Base-by-base conservation (phyloP, 2,329 filamentous ascomycete genomes). In the Arthrobotrys entomopaga region DNA sequence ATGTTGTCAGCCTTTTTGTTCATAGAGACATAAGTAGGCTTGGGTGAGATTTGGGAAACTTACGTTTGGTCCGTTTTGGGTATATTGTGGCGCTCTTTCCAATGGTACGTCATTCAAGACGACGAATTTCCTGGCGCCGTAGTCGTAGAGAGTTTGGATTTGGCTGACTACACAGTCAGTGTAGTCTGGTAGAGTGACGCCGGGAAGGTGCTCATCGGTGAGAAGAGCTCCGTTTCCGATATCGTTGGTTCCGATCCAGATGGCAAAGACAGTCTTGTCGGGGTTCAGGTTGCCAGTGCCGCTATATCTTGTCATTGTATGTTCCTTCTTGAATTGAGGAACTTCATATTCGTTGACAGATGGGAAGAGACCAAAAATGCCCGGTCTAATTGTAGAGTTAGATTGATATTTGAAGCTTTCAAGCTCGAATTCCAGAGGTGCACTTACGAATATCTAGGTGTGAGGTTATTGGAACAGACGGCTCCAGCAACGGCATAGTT, bases 221-320 rank as follows among this genome's bases (percentile, higher is more conserved):
- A 93, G 80, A 79, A 93, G 90, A 7, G 86, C 89, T 59, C 84
- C 81, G 66, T 83, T 84, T 20, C 91, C 90, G 8, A 94, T 83
- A 78, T 95, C 91, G 79, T 94, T 94, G 22, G 90, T 93, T 2
- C 91, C 91, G 78, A 93, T 92, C 90, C 90, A 93, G 58, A 93
- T 85, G 0, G 87, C 85, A 78, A 92, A 93, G 1, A 91, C 87
- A 0, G 90, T 91, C 76, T 88, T 87, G 29, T 86, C 81, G 1
- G 84, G 77, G 1, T 83, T 84, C 67, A 86, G 80, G 78, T 54
- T 52, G 16, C 56, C 61, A 24, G 61, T 22, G 15, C 61, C 53
- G 11, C 42, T 48, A 22, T 71, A 77, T 57, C 69, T 66, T 50
- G 69, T 73, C 19, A 73, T 73, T 65, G 38, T 75, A 48, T 71